Evolutionary conservation across 306 rosid genomes (phyloP).

Genomic region (Delonix regia): DNA sequence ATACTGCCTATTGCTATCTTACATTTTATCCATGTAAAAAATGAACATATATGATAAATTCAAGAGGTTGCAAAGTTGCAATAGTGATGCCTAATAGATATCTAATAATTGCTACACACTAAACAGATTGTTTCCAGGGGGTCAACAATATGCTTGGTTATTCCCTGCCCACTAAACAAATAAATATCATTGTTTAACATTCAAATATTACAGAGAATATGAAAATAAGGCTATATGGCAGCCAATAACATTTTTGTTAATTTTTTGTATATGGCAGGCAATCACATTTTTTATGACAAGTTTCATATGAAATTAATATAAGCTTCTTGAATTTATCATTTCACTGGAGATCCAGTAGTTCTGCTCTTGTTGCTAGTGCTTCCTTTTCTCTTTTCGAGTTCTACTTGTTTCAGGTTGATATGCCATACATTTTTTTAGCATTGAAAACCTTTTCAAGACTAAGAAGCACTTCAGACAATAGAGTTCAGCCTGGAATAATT

Average conservation of each 20-base stretch:
- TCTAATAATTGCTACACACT: not conserved
- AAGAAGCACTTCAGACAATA: not conserved
- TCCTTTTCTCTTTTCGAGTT: too few relatives aligned
- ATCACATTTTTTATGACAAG: not conserved
- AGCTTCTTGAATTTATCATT: not conserved
- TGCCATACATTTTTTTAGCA: not conserved
- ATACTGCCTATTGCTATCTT: too few relatives aligned
- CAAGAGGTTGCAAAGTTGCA: not conserved
- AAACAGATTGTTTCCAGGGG: slow-evolving; percentile 15
- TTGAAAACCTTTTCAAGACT: not conserved
- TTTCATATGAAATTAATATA: not conserved
- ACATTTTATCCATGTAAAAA: not conserved
- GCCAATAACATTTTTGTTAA: slow-evolving; percentile 5
- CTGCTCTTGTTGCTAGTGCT: not conserved
- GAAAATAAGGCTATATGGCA: not conserved
- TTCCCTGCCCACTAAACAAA: not conserved
- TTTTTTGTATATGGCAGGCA: not conserved
- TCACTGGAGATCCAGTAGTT: not conserved
- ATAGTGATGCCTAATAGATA: not conserved
- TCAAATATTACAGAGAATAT: slow-evolving; percentile 22
- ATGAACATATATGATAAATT: not conserved
- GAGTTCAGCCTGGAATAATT: not conserved
- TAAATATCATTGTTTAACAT: slow-evolving; percentile 4
- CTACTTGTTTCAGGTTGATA: not conserved
- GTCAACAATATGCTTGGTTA: slow-evolving; percentile 2